phyloP scores from a whole-genome alignment of 148 eudicot species.

The Rhododendron henanense region DNA sequence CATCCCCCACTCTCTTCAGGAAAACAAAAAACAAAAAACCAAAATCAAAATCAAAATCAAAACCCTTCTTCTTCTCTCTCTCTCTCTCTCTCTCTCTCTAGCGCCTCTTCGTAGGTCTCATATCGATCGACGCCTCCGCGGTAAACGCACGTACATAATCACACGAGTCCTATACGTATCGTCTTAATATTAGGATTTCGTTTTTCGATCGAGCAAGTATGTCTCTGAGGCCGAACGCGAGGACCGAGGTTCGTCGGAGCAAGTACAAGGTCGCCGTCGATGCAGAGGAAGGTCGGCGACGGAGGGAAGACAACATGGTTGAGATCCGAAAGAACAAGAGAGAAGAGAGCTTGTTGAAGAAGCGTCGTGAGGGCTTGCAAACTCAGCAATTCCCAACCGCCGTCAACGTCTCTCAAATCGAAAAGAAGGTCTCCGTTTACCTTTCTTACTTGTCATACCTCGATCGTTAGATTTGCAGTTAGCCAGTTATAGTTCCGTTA shows the following conservation, averaged over 20 bases:
- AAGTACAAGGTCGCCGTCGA: slow-evolving; percentile 81
- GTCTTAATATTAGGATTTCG: not conserved
- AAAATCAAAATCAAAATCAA: not conserved
- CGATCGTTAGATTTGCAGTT: not conserved
- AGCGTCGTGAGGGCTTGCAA: slow-evolving; percentile 71
- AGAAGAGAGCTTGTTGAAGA: slow-evolving; percentile 79
- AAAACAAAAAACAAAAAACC: not conserved
- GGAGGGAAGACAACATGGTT: slow-evolving; percentile 73
- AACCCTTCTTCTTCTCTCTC: slow-evolving; percentile 5
- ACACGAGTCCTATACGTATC: not conserved
- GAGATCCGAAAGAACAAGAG: slow-evolving; percentile 74
- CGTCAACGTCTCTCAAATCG: slow-evolving; percentile 24
- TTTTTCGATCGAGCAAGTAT: slow-evolving; percentile 22
- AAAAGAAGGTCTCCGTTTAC: slow-evolving; percentile 40
- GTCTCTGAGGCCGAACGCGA: slow-evolving; percentile 75
- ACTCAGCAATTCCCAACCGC: slow-evolving; percentile 39
- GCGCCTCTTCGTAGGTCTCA: not conserved
- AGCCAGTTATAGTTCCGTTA: not conserved
- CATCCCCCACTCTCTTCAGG: not conserved
- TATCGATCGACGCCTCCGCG: slow-evolving; percentile 20
- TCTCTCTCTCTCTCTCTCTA: not conserved
- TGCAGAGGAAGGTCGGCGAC: slow-evolving; percentile 68
- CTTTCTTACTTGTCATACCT: no score
- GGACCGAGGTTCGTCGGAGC: slow-evolving; percentile 73
- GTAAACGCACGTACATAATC: not conserved